Base-by-base conservation (phyloP, 345 rosid genomes). In the thale cress (Arabidopsis thaliana) region DNA sequence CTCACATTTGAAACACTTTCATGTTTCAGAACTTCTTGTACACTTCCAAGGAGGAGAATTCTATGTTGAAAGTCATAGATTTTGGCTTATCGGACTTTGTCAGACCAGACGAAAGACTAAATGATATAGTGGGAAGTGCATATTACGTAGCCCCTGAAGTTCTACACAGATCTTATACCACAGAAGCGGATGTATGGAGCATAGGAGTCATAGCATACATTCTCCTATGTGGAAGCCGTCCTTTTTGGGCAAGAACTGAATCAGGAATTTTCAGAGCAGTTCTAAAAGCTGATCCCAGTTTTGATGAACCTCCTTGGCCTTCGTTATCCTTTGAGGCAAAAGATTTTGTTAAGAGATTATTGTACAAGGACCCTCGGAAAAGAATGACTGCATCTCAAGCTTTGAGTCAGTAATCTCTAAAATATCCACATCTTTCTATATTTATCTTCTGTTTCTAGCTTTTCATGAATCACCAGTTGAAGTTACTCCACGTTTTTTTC, bases 111-210 rank as follows among this genome's bases (percentile, higher is more conserved):
- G 97, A 89, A 77, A 88, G 93, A 80, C 93, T 95, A 14, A 93
- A 90, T 67, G 99, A 93, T 81, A 95, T 95, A 60, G 99, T 95
- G 62, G 99, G 99, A 57, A 95, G 97, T 67, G 97, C 97, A 3
- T 89, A 90, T 78, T 95, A 95, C 55, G 98, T 95, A 70, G 97
- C 98, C 59, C 99, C 99, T 32, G 99, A 95, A 87, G 99, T 95
- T 77, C 87, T 95, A 51, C 97, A 90, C 73, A 87, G 98, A 83
- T 89, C 94, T 72, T 95, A 95, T 75, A 79, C 83, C 79, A 85
- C 96, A 4, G 99, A 95, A 80, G 99, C 99, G 5, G 99, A 95
- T 86, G 96, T 89, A 23, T 95, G 99, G 99, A 95, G 99, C 75
- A 61, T 91, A 50, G 99, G 99, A n/a, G 98, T 95, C 14, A 90